Base-by-base conservation (phyloP, 2,329 filamentous ascomycete species). In the Cladophialophora carrionii region DNA sequence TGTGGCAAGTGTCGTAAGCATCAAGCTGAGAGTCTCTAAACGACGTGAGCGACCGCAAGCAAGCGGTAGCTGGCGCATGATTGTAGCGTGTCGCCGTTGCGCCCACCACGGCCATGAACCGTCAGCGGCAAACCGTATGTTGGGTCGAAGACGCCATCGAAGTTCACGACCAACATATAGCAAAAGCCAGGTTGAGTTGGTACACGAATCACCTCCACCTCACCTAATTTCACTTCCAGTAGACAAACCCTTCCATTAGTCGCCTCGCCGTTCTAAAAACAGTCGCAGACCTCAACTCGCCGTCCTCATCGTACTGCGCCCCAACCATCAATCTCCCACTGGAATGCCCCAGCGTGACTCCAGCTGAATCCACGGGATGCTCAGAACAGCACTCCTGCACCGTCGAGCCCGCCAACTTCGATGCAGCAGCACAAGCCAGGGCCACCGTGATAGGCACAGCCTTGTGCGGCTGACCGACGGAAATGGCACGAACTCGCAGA, bases 381-480 rank as follows among this genome's bases (percentile, higher is more conserved):
- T 34, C 26, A 10, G 52, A 54, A 26, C 24, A 41, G 22, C 54
- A 57, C 32, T 46, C 54, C 8, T 17, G 52, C 29, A 54, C 54
- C n/a, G 54, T 46, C 34, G 54, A 41, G 0, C 54, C 37, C 8
- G 37, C 17, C 14, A 57, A 26, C 32, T 57, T 46, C 6, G 58
- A 61, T n/a, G 52, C 52, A 4, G 52, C 29, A n/a, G 52, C 52
- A 32, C 52, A 54, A 5, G 52, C 52, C 24, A 87, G 74, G 0
- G 83, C 83, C 17, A 85, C 79, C 0, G 84, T 87, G 61, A 86
- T 78, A 0, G 84, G 85, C 2, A 85, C 78, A 8, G 84, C 84
- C 67, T 80, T 82, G 73, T 87, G 84, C 4, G 83, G 83, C 66
- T 86, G 83, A 1, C 82, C 83, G 61, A 85, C 84, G 1, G 83